Conservation (phyloP, 1,284 basidiomycete genomes). For the Ustilago xerochloae region DNA sequence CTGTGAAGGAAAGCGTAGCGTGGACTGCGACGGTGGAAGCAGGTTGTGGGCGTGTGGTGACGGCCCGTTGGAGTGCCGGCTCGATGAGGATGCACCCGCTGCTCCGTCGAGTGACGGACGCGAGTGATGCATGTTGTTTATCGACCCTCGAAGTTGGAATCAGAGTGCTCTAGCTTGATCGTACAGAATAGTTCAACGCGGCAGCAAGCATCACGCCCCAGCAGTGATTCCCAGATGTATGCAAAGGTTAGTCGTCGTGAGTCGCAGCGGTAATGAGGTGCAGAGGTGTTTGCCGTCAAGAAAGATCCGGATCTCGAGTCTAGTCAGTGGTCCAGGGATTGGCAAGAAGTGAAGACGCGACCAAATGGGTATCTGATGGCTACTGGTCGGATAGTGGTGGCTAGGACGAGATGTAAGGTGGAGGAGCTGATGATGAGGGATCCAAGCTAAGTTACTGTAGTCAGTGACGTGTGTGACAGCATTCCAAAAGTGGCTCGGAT, state of each 20-base stretch:
- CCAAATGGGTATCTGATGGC: neutral
- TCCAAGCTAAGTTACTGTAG: neutral
- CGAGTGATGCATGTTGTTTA: constrained; percentile 8
- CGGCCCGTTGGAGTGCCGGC: too few species aligned
- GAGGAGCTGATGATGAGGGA: neutral
- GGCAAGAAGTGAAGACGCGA: neutral
- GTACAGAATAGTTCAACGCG: too few species aligned
- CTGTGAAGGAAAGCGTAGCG: constrained; percentile 35
- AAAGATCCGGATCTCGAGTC: neutral
- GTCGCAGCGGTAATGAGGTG: too few species aligned
- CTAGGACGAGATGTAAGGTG: neutral
- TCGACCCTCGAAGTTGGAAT: neutral
- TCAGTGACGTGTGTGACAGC: neutral
- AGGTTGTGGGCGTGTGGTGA: constrained; percentile 15
- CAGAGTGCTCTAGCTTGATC: too few species aligned
- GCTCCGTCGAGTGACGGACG: constrained; percentile 18
- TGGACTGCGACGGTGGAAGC: constrained; percentile 34
- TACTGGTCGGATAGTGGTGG: neutral
- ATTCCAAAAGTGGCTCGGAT: constrained; percentile 16
- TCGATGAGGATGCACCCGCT: constrained; percentile 13
- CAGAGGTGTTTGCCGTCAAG: too few species aligned
- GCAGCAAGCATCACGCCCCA: too few species aligned
- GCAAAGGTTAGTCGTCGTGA: too few species aligned
- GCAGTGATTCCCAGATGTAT: too few species aligned
- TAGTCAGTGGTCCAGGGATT: neutral